Conservation (phyloP, 257 asterid genomes). For the Penstemon barbatus region DNA sequence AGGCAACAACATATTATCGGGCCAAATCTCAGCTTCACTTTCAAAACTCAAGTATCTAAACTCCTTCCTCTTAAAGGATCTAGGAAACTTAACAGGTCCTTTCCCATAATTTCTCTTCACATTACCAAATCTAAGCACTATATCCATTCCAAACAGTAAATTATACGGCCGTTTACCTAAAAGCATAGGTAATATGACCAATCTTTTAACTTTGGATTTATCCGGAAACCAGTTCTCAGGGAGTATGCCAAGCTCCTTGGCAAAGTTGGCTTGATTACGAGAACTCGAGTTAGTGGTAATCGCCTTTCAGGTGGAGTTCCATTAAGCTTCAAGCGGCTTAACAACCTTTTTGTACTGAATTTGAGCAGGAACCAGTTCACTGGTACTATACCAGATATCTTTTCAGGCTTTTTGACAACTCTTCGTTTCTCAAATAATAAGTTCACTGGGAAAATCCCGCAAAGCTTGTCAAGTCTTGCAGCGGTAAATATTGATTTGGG, state of each 20-base stretch:
- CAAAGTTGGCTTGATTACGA: not conserved
- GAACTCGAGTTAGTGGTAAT: not conserved
- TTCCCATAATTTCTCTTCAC: constrained; percentile 15
- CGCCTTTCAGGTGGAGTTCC: not conserved
- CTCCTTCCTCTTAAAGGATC: not conserved
- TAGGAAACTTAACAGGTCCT: constrained; percentile 22
- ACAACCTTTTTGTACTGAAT: not conserved
- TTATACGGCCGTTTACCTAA: constrained; percentile 23
- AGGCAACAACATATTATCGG: not conserved
- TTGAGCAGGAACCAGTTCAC: not conserved
- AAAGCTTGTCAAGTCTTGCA: not conserved
- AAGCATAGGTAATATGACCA: constrained; percentile 19
- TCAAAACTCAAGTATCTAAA: constrained; percentile 25
- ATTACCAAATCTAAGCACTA: not conserved
- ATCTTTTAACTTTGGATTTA: constrained; percentile 5
- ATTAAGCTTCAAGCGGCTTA: not conserved
- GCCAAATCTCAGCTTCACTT: constrained; percentile 25
- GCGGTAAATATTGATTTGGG: not conserved
- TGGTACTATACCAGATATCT: not conserved
- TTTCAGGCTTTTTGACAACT: not conserved
- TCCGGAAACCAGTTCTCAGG: constrained; percentile 27
- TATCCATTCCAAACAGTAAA: constrained; percentile 12
- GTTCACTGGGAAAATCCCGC: not conserved
- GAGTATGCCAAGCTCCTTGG: constrained; percentile 10
- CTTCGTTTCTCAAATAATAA: not conserved